Percentiles rank a stretch among this genome's conserved stretches.
phyloP scores from a whole-genome alignment of 116 monocot genomes.

The Trichopus zeylanicus region DNA sequence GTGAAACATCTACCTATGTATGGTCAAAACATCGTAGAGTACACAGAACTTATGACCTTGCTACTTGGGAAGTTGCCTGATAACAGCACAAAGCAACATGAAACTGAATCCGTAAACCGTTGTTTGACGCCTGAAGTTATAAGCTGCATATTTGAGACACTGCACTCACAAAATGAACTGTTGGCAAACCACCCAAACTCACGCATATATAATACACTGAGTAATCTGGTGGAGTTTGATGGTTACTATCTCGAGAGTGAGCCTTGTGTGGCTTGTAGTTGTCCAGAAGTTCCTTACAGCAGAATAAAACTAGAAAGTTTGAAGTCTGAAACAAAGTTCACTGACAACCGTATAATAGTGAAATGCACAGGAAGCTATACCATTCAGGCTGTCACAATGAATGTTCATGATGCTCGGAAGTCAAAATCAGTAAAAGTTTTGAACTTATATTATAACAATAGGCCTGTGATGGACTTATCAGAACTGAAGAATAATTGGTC shows the following conservation, averaged over 20 bases:
- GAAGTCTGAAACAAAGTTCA: slow-evolving; percentile 95
- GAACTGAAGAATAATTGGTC: slow-evolving; percentile 98
- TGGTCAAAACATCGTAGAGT: slow-evolving; percentile 91
- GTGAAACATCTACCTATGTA: slow-evolving; percentile 73
- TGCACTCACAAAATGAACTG: slow-evolving; percentile 92
- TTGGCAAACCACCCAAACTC: slow-evolving; percentile 99
- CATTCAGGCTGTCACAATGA: slow-evolving; percentile 93
- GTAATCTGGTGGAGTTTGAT: slow-evolving; percentile 92
- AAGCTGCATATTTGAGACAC: slow-evolving; percentile 76
- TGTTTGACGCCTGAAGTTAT: slow-evolving; percentile 79
- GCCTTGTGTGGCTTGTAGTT: slow-evolving; percentile 96
- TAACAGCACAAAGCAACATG: slow-evolving; percentile 36
- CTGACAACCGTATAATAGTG: slow-evolving; percentile 97
- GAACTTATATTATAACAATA: slow-evolving; percentile 95
- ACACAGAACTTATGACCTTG: slow-evolving; percentile 72
- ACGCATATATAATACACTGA: slow-evolving; percentile 82
- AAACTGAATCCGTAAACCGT: slow-evolving; percentile 37
- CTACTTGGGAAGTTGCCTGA: slow-evolving; percentile 64
- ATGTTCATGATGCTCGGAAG: slow-evolving; percentile 97
- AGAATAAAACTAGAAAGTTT: slow-evolving; percentile 94
- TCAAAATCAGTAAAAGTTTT: slow-evolving; percentile 93
- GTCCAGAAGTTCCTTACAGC: slow-evolving; percentile 89
- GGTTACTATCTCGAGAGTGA: slow-evolving; percentile 99
- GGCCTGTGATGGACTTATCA: slow-evolving; percentile 78
- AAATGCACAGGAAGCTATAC: slow-evolving; percentile 98